These are phyloP conservation scores for Hericium alpestre DNA, from an alignment of 768 basidiomycete species.

Conservation along the genomic window DNA sequence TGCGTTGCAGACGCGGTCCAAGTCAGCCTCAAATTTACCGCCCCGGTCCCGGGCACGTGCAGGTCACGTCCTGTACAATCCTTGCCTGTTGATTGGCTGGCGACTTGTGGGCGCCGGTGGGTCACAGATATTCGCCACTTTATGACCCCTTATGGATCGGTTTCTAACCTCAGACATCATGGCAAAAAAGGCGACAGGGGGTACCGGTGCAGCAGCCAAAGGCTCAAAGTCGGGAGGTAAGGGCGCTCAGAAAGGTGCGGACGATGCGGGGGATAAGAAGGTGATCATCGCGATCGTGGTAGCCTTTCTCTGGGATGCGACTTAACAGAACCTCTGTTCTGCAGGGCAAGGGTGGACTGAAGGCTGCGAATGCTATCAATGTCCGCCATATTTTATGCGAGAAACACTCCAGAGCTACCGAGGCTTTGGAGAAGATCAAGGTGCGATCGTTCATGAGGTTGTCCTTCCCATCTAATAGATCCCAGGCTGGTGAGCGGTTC, in stretches of 20 bases:
- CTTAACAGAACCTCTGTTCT: not conserved
- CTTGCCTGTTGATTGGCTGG: slow-evolving; percentile 5
- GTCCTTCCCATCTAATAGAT: not conserved
- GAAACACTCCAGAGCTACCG: slow-evolving; percentile 71
- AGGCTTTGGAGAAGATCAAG: slow-evolving; percentile 73
- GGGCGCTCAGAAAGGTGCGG: not conserved
- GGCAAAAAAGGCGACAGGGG: slow-evolving; percentile 27
- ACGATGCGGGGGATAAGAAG: slow-evolving; percentile 28
- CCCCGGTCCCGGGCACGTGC: not conserved
- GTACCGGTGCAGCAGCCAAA: slow-evolving; percentile 12
- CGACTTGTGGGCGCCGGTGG: not conserved
- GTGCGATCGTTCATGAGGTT: slow-evolving; percentile 24
- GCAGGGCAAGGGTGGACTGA: slow-evolving; percentile 51
- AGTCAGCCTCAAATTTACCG: not conserved
- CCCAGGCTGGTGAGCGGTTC: slow-evolving; percentile 67
- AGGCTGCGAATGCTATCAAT: slow-evolving; percentile 72
- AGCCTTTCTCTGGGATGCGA: not conserved
- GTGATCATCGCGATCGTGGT: slow-evolving; percentile 25
- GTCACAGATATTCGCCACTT: too few species aligned
- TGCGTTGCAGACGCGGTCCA: not conserved
- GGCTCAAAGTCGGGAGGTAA: slow-evolving; percentile 1
- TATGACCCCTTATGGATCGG: too few species aligned
- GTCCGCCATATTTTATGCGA: slow-evolving; percentile 85
- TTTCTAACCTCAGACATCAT: not conserved
- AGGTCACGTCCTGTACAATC: not conserved